Percentiles rank a stretch among this genome's conserved stretches.
phyloP scores from a whole-genome alignment of 164 flowering plant genomes.

The Piper betle region DNA sequence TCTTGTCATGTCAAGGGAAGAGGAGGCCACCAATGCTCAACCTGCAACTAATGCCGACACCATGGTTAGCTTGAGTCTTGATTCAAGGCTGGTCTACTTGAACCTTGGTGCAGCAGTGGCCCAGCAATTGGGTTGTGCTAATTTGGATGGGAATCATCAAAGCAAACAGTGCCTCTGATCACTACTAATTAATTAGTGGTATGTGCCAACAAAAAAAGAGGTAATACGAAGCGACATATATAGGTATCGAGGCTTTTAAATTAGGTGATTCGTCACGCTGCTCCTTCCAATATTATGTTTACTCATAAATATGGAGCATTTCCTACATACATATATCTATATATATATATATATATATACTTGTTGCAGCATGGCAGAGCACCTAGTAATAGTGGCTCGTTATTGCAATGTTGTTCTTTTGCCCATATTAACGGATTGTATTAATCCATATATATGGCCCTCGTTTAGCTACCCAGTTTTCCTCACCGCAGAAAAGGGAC shows the following conservation, averaged over 20 bases:
- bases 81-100: constrained; percentile 70
- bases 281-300: constrained; percentile 34
- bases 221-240: constrained; percentile 26
- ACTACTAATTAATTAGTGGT: too few species aligned
- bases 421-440: too few species aligned
- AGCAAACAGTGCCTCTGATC: constrained; percentile 20
- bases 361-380: background rate
- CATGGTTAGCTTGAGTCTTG: constrained; percentile 34
- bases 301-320: constrained; percentile 23
- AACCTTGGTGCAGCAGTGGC: constrained; percentile 45
- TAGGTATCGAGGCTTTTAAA: too few species aligned
- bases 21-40: constrained; percentile 18
- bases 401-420: too few species aligned
- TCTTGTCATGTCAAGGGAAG: constrained; percentile 78
- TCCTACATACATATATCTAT: too few species aligned
- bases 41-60: constrained; percentile 13
- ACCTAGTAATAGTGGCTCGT: too few species aligned
- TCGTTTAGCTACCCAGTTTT: too few species aligned
- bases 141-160: constrained; percentile 37
- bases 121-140: constrained; percentile 29
- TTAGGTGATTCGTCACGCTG: too few species aligned
- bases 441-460: too few species aligned
- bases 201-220: constrained; percentile 10
- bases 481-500: too few species aligned
- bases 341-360: background rate